Base-by-base conservation (phyloP, 2,329 filamentous ascomycete genomes). In the Penicillium hordei region DNA sequence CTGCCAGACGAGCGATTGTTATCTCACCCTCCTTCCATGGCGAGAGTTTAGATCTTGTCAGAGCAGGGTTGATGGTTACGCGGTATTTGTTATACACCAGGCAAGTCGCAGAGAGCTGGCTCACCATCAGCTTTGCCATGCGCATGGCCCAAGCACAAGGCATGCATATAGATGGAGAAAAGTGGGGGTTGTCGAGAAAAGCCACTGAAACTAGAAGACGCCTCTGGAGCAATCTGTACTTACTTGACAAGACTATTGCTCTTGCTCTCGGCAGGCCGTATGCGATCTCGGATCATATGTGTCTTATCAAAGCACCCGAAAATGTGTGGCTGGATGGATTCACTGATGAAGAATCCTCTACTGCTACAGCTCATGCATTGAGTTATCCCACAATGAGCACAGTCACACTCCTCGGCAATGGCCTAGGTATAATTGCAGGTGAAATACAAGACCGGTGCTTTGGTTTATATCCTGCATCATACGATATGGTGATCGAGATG, bases 101-200 rank as follows among this genome's bases (percentile, higher is more conserved):
- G 29, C 69, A 75, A 43, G 70, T 72, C 1, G 68, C 75, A 0
- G 76, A 78, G 57, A 70, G 70, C 5, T 78, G 76, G 76, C 68
- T 78, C 1, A 78, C 76, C 1, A 71, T 71, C 4, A 75, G 75
- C 58, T 77, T 78, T 43, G 76, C 76, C 1, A 75, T 77, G 62
- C 73, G 76, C 15, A 76, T 78, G 72, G 76, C 76, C 5, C 74
- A 77, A 56, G 76, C 75, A 0, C 76, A 78, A 51, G 76, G 76
- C 0, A 77, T 78, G 67, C 76, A 78, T 52, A 74, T 78, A 23
- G 76, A 78, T 57, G 76, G 76, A 8, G 72, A 75, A 55, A 66
- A 72, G 17, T 77, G 74, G 74, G 63, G 72, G 9, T 60, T 78
- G 10, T 68, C 75, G 0, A 66, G 68, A 5, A 73, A 74, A 44